Percentiles rank a stretch among this genome's conserved stretches.
Evolutionary conservation across 257 asterid species (phyloP).

Genomic region (Solanum gracilifrons): DNA sequence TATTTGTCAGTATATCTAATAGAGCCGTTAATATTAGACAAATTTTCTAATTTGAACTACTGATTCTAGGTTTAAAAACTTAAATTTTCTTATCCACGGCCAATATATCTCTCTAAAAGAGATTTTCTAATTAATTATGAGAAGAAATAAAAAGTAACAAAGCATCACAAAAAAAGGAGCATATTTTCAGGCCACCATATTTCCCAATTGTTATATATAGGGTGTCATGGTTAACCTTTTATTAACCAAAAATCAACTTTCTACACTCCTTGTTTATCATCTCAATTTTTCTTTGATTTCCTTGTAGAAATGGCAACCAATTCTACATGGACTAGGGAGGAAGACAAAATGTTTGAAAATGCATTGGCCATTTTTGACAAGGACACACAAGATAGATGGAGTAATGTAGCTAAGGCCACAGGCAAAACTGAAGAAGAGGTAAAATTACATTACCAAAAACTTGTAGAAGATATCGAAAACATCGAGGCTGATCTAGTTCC

Average conservation of each 20-base stretch:
- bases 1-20: not conserved
- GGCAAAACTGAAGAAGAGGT: constrained; percentile 59
- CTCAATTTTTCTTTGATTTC: not conserved
- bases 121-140: not conserved
- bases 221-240: not conserved
- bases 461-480: constrained; percentile 32
- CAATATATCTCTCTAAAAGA: not conserved
- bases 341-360: constrained; percentile 54
- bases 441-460: constrained; percentile 40
- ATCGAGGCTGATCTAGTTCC: constrained; percentile 51
- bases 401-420: constrained; percentile 36
- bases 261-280: not conserved
- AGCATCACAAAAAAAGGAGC: not conserved
- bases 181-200: not conserved
- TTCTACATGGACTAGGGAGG: constrained; percentile 35
- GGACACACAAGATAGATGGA: constrained; percentile 46
- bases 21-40: not conserved
- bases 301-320: constrained; percentile 20
- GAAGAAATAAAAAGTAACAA: not conserved
- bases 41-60: not conserved
- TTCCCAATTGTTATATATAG: constrained; percentile 13
- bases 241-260: not conserved
- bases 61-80: not conserved
- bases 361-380: constrained; percentile 41
- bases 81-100: not conserved